These are phyloP conservation scores for Vicia sativa DNA, from an alignment of 306 rosid species.

Conservation along the genomic window DNA sequence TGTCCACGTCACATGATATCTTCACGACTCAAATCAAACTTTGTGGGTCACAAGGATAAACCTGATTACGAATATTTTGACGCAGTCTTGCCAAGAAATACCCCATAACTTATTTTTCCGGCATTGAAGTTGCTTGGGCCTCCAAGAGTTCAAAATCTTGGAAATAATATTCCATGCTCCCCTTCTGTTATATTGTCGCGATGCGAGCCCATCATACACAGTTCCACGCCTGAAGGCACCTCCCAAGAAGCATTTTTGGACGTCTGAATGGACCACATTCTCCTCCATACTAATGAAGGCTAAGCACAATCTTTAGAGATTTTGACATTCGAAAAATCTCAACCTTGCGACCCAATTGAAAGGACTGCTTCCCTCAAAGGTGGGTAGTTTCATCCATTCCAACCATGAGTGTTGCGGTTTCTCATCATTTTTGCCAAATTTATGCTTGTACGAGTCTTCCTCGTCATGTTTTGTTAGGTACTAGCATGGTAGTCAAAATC, in stretches of 20 bases:
- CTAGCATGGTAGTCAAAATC: no score
- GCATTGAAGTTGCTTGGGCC: background rate
- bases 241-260: background rate
- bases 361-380: background rate
- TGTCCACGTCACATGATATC: background rate
- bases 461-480: background rate
- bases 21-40: background rate
- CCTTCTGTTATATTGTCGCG: background rate
- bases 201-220: background rate
- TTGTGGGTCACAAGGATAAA: background rate
- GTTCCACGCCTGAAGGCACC: background rate
- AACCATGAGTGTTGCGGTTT: background rate
- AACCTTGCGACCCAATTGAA: background rate
- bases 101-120: background rate
- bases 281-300: background rate
- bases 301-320: background rate
- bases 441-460: background rate
- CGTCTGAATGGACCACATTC: background rate
- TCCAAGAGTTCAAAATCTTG: background rate
- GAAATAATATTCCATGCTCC: background rate
- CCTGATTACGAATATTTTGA: background rate
- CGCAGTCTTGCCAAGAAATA: conserved; percentile 3
- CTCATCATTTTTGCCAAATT: background rate
- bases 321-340: background rate
- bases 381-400: background rate